Percentiles rank a stretch among this genome's conserved stretches.
Conservation (phyloP, 2,329 filamentous ascomycete species). For the Aspergillus versicolor region DNA sequence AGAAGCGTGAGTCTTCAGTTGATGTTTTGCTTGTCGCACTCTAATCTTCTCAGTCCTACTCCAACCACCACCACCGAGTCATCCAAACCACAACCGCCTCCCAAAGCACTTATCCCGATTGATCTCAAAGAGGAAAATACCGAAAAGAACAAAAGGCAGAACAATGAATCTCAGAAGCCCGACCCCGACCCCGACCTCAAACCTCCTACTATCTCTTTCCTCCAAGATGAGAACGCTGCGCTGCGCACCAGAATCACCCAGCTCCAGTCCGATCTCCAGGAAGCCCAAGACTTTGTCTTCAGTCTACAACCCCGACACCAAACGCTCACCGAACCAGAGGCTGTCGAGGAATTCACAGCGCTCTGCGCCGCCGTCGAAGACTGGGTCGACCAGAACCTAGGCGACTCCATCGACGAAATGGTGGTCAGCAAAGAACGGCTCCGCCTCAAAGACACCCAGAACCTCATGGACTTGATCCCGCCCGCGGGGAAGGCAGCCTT, state of each 20-base stretch:
- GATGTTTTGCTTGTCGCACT: not conserved
- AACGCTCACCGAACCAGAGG: slow-evolving; percentile 3
- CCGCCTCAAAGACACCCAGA: not conserved
- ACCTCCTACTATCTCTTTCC: not conserved
- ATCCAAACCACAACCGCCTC: not conserved
- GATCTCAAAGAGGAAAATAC: not conserved
- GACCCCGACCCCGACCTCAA: not conserved
- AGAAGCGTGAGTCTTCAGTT: not conserved
- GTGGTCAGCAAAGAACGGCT: not conserved
- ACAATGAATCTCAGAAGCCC: too few relatives aligned
- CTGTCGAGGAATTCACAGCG: not conserved
- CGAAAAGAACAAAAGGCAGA: not conserved
- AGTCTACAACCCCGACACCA: slow-evolving; percentile 7
- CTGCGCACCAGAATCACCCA: not conserved
- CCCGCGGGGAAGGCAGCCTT: not conserved
- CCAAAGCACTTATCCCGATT: not conserved
- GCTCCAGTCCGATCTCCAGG: slow-evolving; percentile 5
- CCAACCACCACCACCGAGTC: not conserved
- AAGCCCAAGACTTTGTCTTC: slow-evolving; percentile 10
- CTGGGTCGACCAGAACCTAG: slow-evolving; percentile 10
- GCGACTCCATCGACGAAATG: slow-evolving; percentile 5
- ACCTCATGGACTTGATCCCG: slow-evolving; percentile 4
- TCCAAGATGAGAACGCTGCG: not conserved
- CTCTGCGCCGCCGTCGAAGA: slow-evolving; percentile 4
- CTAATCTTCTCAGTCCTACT: not conserved